phyloP scores from a whole-genome alignment of 495 filamentous ascomycete species.

The Cairneyella variabilis region DNA sequence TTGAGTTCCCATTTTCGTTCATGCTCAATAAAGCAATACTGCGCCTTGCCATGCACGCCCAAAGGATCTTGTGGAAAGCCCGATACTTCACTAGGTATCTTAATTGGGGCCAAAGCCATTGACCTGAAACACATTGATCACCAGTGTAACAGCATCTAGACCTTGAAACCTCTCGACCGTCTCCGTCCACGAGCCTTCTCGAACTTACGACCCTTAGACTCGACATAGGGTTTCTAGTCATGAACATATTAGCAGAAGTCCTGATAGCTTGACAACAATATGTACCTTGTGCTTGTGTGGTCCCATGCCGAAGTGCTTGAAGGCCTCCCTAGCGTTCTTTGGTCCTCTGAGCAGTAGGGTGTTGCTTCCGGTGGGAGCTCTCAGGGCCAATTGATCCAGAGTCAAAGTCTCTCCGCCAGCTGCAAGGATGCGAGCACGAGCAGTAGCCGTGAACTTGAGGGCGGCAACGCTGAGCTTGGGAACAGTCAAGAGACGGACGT shows the following conservation, averaged over 20 bases:
- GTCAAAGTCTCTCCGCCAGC: conserved; percentile 93
- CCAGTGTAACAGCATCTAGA: conserved; percentile 49
- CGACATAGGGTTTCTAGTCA: conserved; percentile 91
- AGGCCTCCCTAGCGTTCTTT: conserved; percentile 93
- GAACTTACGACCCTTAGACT: conserved; percentile 99
- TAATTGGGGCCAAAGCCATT: conserved; percentile 12
- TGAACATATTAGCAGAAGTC: conserved; percentile 23
- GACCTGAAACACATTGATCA: conserved; percentile 11
- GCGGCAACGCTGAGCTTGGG: conserved; percentile 92
- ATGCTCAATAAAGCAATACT: conserved; percentile 12
- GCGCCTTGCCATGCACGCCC: conserved; percentile 14
- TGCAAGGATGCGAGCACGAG: conserved; percentile 84
- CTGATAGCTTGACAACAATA: conserved; percentile 8
- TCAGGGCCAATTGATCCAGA: conserved; percentile 90
- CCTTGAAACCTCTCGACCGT: conserved; percentile 97
- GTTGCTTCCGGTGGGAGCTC: conserved; percentile 90
- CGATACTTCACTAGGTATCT: not conserved
- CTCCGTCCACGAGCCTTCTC: conserved; percentile 97
- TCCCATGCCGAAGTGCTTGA: conserved; percentile 98
- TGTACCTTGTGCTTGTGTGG: conserved; percentile 94
- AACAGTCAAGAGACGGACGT: conserved; percentile 83
- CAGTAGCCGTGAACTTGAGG: conserved; percentile 92
- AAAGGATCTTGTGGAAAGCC: not conserved
- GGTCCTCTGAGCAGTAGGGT: conserved; percentile 92
- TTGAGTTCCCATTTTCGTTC: conserved; percentile 18